These are phyloP conservation scores for Xylaria nigripes DNA, from an alignment of 495 filamentous ascomycete species.

Conservation along the genomic window DNA sequence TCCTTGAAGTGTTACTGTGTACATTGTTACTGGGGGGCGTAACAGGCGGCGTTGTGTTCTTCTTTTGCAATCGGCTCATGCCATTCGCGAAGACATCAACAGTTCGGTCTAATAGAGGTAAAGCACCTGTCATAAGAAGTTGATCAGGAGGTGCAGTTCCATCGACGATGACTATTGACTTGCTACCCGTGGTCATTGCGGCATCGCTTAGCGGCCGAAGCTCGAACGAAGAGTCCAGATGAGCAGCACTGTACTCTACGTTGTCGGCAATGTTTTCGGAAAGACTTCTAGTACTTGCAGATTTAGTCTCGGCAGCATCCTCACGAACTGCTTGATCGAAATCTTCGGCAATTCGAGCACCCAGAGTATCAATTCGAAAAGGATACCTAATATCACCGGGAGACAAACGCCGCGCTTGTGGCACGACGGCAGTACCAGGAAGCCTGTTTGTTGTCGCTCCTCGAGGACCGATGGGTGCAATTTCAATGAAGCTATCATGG, in stretches of 20 bases:
- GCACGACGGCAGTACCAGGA: constrained; percentile 47
- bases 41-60: constrained; percentile 44
- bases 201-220: constrained; percentile 34
- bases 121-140: constrained; percentile 39
- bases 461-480: constrained; percentile 43
- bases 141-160: constrained; percentile 45
- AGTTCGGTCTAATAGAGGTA: constrained; percentile 32
- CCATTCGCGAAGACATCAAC: constrained; percentile 43
- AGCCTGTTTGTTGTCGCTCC: constrained; percentile 44
- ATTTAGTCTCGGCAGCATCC: constrained; percentile 38
- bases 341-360: constrained; percentile 66
- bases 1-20: constrained; percentile 35
- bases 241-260: constrained; percentile 33
- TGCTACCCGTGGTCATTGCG: constrained; percentile 66
- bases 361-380: constrained; percentile 65
- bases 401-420: constrained; percentile 40
- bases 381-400: constrained; percentile 35
- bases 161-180: constrained; percentile 84
- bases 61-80: constrained; percentile 34
- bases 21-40: constrained; percentile 39
- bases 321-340: constrained; percentile 59
- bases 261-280: neutral
- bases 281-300: constrained; percentile 6
- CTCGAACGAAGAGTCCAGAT: constrained; percentile 31
- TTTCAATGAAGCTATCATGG: constrained; percentile 40